Percentiles rank a stretch among this genome's conserved stretches.
These are phyloP conservation scores for Plasmodium malariae DNA, from an alignment of 169 alveolate genomes.

Conservation along the genomic window DNA sequence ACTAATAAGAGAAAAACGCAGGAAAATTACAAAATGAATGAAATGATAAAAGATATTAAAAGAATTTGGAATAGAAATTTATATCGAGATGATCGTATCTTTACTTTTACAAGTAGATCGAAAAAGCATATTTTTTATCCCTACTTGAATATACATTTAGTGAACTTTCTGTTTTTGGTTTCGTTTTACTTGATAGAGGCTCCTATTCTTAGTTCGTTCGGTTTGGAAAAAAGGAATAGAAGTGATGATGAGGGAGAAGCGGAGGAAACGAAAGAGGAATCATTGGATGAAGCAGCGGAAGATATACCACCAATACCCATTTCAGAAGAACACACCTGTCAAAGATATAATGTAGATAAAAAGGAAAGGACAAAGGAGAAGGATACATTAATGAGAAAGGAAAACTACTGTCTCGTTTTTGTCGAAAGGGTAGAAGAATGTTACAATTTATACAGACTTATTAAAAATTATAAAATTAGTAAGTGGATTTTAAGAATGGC, in stretches of 20 bases:
- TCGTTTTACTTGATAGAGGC: constrained; percentile 61
- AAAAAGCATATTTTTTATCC: constrained; percentile 78
- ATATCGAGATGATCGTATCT: constrained; percentile 84
- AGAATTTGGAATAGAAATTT: constrained; percentile 84
- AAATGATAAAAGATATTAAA: constrained; percentile 76
- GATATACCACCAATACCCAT: background rate
- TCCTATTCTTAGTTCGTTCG: constrained; percentile 14
- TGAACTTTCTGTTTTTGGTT: constrained; percentile 51
- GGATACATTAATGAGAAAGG: background rate
- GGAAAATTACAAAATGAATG: constrained; percentile 3
- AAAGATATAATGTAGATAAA: background rate
- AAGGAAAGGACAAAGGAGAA: background rate
- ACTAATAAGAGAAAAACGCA: background rate
- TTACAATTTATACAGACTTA: constrained; percentile 12
- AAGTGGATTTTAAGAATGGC: constrained; percentile 86
- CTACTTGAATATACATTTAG: constrained; percentile 27
- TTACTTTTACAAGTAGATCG: constrained; percentile 59
- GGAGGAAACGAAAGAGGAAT: background rate
- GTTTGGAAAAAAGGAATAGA: background rate
- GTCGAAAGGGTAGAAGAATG: constrained; percentile 9
- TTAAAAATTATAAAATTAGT: constrained; percentile 43
- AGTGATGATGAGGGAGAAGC: background rate
- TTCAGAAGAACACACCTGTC: background rate
- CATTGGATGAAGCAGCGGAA: background rate
- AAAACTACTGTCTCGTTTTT: background rate